Percentiles rank a stretch among this genome's conserved stretches.
Conservation (phyloP, 1,139 yeast genomes). For the Taphrina wiesneri region DNA sequence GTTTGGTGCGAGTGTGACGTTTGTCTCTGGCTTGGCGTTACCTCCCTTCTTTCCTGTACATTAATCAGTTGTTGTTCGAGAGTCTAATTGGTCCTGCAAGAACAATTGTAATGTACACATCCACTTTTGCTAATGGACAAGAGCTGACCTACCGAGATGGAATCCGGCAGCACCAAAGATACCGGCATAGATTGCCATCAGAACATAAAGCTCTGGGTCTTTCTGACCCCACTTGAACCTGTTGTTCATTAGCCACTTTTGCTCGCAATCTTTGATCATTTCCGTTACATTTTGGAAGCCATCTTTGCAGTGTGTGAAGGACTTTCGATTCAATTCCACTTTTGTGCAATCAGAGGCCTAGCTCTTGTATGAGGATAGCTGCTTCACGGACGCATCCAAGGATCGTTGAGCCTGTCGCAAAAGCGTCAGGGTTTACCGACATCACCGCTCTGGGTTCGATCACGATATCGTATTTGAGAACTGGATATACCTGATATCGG, state of each 20-base stretch:
- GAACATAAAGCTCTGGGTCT: constrained; percentile 33
- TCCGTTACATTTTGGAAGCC: constrained; percentile 28
- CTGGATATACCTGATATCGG: not conserved
- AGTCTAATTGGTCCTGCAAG: not conserved
- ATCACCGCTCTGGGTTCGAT: constrained; percentile 1
- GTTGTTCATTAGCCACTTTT: not conserved
- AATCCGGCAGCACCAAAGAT: constrained; percentile 34
- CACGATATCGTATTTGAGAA: not conserved
- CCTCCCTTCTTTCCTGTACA: constrained; percentile 33
- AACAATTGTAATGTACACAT: not conserved
- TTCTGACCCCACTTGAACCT: constrained; percentile 34
- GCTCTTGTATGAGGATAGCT: not conserved
- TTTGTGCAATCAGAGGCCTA: not conserved
- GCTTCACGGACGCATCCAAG: not conserved
- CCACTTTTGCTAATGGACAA: no score
- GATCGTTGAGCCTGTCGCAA: not conserved
- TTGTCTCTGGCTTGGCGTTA: constrained; percentile 30
- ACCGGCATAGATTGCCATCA: constrained; percentile 29
- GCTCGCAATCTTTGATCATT: not conserved
- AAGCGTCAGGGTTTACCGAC: constrained; percentile 1
- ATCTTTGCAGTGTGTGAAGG: not conserved
- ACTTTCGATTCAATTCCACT: not conserved
- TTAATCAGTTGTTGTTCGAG: not conserved
- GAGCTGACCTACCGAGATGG: constrained; percentile 22
- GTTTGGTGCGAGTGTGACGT: constrained; percentile 18